Conservation (phyloP, 1,284 basidiomycete genomes). For the Leccinum colubrinum region DNA sequence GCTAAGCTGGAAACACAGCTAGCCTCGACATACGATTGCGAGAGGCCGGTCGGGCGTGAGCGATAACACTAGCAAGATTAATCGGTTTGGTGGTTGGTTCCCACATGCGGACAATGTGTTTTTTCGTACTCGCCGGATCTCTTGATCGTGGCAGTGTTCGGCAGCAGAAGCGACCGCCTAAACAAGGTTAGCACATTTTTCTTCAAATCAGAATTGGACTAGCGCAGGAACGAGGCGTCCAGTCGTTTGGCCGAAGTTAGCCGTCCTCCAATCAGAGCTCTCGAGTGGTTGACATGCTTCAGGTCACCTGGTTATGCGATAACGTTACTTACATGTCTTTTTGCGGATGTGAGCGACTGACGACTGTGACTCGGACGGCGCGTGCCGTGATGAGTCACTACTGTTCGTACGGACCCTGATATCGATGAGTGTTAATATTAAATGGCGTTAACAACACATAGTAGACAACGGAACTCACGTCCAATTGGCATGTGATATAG, state of each 20-base stretch:
- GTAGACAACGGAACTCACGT: no score
- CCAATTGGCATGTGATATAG: no score
- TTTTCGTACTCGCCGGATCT: slow-evolving; percentile 2
- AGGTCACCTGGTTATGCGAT: neutral
- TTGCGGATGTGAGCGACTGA: neutral
- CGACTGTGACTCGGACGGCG: no score
- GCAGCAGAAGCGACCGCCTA: neutral
- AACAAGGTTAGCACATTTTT: neutral
- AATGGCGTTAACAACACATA: no score
- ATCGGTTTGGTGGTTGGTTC: neutral
- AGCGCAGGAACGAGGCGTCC: neutral
- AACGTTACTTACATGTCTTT: neutral
- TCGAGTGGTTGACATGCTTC: neutral
- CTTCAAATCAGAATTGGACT: neutral
- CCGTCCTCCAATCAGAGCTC: neutral
- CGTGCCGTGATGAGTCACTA: no score
- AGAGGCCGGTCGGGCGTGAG: neutral
- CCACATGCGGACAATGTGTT: neutral
- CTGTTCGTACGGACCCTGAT: no score
- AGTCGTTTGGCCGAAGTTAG: neutral
- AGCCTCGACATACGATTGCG: neutral
- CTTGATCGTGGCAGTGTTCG: neutral
- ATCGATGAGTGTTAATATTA: no score
- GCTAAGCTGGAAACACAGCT: neutral
- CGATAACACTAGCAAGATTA: neutral